A percentile compares a stretch with the other conserved stretches of the same genome.
phyloP scores from a whole-genome alignment of 495 filamentous ascomycete genomes.

The Hamigera avellanea region DNA sequence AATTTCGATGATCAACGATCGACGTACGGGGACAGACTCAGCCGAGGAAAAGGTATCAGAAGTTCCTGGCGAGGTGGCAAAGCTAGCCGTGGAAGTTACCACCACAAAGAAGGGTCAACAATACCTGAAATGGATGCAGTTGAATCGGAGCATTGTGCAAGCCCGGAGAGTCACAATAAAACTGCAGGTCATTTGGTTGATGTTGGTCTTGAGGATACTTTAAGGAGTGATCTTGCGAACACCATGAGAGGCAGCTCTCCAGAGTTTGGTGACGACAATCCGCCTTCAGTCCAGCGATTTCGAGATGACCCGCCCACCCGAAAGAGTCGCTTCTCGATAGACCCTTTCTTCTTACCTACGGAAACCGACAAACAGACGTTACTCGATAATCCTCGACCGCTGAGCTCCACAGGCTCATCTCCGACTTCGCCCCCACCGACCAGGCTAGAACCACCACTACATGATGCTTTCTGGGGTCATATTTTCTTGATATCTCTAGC shows the following conservation, averaged over 20 bases:
- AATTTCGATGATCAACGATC: conserved; percentile 40
- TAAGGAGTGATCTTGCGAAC: conserved; percentile 28
- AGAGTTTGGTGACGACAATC: conserved; percentile 49
- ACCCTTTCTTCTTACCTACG: conserved; percentile 29
- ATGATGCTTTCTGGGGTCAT: conserved; percentile 88
- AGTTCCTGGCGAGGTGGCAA: conserved; percentile 44
- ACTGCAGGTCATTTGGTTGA: conserved; percentile 70
- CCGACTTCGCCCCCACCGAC: conserved; percentile 35
- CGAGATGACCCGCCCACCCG: conserved; percentile 35
- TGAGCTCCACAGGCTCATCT: conserved; percentile 30
- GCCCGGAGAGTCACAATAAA: conserved; percentile 40
- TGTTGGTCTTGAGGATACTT: conserved; percentile 66
- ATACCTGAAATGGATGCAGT: background rate
- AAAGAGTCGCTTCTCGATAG: conserved; percentile 18
- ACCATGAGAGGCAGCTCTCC: conserved; percentile 46
- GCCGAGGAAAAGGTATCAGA: conserved; percentile 35
- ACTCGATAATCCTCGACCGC: conserved; percentile 24
- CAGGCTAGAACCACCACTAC: conserved; percentile 43
- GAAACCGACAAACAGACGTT: conserved; percentile 35
- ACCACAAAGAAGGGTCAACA: background rate
- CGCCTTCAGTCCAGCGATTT: conserved; percentile 84
- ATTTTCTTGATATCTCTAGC: conserved; percentile 78
- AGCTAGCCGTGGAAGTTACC: conserved; percentile 4
- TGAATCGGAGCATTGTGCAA: conserved; percentile 9
- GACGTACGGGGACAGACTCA: conserved; percentile 19